phyloP scores from a whole-genome alignment of 495 filamentous ascomycete genomes.

The Xylaria venustula region DNA sequence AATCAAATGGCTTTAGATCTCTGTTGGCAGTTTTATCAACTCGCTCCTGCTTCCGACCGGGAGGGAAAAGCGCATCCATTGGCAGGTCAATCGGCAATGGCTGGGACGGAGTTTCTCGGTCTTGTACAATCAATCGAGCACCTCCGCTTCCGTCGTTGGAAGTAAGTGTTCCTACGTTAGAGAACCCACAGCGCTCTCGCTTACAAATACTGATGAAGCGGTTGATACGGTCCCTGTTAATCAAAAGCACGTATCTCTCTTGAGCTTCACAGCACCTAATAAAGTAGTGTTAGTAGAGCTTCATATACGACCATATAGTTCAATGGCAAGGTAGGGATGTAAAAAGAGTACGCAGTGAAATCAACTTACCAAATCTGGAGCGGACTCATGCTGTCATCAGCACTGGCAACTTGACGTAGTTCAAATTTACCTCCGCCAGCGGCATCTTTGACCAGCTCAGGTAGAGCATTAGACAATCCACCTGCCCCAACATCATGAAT shows the following conservation, averaged over 20 bases:
- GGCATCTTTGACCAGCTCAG: conserved; percentile 89
- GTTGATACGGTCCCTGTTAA: conserved; percentile 75
- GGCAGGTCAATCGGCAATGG: conserved; percentile 86
- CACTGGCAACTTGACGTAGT: conserved; percentile 84
- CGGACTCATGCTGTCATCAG: conserved; percentile 87
- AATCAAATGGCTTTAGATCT: conserved; percentile 69
- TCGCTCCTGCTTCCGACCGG: conserved; percentile 78
- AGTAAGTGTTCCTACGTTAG: conserved; percentile 79
- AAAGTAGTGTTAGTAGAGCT: conserved; percentile 1
- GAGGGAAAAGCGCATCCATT: conserved; percentile 88
- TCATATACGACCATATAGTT: background rate
- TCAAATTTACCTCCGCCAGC: conserved; percentile 87
- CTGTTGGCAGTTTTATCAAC: conserved; percentile 73
- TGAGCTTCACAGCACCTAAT: conserved; percentile 82
- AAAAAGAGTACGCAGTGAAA: background rate
- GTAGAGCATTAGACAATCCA: conserved; percentile 88
- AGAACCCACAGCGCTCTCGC: conserved; percentile 90
- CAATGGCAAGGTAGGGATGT: background rate
- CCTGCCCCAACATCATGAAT: conserved; percentile 98
- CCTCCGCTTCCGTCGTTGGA: conserved; percentile 60
- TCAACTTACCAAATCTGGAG: conserved; percentile 75
- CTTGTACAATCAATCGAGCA: conserved; percentile 73
- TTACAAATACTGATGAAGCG: conserved; percentile 78
- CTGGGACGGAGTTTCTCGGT: conserved; percentile 68
- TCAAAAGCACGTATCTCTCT: conserved; percentile 86